Evolutionary conservation across 805 yeast genomes (phyloP), one percentile per base, ranked within the genome.

Genomic region (Teunomyces pallodes): DNA sequence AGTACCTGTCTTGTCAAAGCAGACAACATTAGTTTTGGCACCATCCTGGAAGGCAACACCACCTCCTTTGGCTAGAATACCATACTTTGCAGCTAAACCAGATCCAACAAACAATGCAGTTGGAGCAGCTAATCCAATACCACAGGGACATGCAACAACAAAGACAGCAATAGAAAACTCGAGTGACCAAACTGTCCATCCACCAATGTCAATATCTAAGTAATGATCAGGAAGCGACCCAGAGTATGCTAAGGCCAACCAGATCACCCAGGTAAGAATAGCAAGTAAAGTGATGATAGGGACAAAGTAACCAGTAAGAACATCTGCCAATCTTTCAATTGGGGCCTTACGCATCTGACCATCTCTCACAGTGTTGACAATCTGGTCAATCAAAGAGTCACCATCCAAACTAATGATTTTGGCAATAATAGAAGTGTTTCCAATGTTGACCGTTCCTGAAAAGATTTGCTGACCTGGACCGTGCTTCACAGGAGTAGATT

Each of bases 61-160:
- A 5, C 94, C 94, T 13, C 92, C 92, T 53, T 85, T 78, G 1
- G 87, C 90, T 33, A 87, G 70, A 45, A 87, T 82, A 16, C 92
- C 94, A 60, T 81, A 67, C 58, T 82, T 84, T 10, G 94, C 94
- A 32, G 91, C 90, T 44, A 87, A 62, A 0, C 92, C 90, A 13
- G 89, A 74, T 2, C 94, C 94, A 9, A 87, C 90, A 69, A 84
- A 86, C 36, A 87, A 62, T 0, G 94, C 92, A 1, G 92, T 86
- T 1, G 94, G 94, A 1, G 92, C 94, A 20, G 94, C 94, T 17
- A 87, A 69, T 1, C 92, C 94, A 55, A 87, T 80, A 1, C 92
- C 95, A 70, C 94, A 87, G 1, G 95, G 95, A 60, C 95, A 87
- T 0, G 92, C 92, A 44, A 87, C 81, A 1, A 87, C 92, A 66